phyloP scores from a whole-genome alignment of 768 basidiomycete species.

The Strobilomyces confusus region DNA sequence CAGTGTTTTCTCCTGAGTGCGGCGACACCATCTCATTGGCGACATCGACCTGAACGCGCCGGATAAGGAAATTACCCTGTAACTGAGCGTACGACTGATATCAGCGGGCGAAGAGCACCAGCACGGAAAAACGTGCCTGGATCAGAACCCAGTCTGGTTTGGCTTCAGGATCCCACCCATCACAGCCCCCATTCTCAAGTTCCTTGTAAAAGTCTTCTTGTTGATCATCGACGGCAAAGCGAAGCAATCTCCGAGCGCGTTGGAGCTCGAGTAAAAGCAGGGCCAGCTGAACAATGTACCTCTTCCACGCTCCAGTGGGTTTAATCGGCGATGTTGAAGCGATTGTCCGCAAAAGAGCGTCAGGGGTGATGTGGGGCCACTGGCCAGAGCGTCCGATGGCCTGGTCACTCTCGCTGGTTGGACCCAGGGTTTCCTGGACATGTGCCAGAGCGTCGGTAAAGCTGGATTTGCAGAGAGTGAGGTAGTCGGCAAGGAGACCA shows the following conservation, averaged over 20 bases:
- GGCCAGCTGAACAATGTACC: background rate
- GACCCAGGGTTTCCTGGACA: background rate
- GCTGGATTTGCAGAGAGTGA: background rate
- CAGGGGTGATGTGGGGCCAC: background rate
- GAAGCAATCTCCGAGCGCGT: background rate
- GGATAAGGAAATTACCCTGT: background rate
- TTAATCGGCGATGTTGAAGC: background rate
- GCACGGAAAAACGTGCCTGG: background rate
- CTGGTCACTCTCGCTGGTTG: background rate
- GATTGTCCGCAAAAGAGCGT: background rate
- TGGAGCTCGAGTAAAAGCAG: background rate
- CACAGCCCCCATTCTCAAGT: background rate
- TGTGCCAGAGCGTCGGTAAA: background rate
- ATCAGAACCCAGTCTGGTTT: background rate
- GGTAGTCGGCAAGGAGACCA: background rate
- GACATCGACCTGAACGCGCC: background rate
- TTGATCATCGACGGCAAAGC: background rate
- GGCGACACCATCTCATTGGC: background rate
- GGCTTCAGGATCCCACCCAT: background rate
- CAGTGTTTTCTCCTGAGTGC: background rate
- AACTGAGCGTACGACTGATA: background rate
- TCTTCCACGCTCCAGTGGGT: background rate
- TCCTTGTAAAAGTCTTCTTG: background rate
- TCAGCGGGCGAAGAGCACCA: background rate
- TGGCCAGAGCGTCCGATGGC: background rate